Evolutionary conservation across 177 flowering plant species (phyloP).

Genomic region (Telopea speciosissima): DNA sequence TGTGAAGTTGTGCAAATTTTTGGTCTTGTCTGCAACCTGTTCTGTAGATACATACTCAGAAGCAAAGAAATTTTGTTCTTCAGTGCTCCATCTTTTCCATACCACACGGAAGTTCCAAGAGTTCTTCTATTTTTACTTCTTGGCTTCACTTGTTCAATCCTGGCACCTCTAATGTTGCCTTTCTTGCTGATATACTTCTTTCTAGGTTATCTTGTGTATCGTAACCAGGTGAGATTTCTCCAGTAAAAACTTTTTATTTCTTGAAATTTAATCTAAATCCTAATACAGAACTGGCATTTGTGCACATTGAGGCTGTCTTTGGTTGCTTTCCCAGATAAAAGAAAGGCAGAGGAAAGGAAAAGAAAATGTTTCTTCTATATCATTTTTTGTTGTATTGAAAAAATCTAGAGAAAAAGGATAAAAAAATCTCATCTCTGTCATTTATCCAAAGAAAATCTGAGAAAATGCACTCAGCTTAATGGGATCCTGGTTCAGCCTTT

Average conservation of each 20-base stretch:
- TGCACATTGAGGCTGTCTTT: not conserved
- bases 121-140: conserved; percentile 78
- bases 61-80: conserved; percentile 31
- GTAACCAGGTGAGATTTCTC: conserved; percentile 66
- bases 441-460: too few species aligned
- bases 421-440: too few species aligned
- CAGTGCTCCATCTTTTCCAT: conserved; percentile 59
- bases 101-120: conserved; percentile 89
- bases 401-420: too few species aligned
- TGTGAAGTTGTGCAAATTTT: conserved; percentile 71
- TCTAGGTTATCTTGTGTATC: conserved; percentile 73
- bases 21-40: conserved; percentile 48
- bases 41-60: conserved; percentile 38
- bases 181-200: conserved; percentile 72
- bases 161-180: conserved; percentile 89
- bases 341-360: too few species aligned
- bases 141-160: conserved; percentile 73
- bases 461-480: too few species aligned
- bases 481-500: too few species aligned
- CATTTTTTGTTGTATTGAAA: too few species aligned
- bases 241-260: not conserved
- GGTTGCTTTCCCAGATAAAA: too few species aligned
- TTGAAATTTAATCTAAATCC: not conserved
- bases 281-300: not conserved
- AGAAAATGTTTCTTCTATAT: too few species aligned